phyloP scores from a whole-genome alignment of 1,139 yeast species.

The Geotrichum australiense region DNA sequence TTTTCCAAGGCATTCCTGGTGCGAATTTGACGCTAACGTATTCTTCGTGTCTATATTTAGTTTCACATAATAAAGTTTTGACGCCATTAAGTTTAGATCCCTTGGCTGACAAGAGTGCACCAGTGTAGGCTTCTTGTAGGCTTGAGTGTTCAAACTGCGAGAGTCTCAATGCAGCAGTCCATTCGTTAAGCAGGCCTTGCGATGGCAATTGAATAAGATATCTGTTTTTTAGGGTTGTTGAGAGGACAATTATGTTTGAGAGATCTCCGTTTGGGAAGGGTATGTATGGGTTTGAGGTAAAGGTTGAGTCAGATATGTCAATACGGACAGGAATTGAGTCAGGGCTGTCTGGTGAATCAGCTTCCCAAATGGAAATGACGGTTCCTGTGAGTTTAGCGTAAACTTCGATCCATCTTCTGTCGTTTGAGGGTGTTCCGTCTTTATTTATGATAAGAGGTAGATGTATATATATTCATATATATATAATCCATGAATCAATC shows the following conservation, averaged over 20 bases:
- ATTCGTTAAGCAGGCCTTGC: conserved; percentile 37
- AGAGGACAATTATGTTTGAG: conserved; percentile 73
- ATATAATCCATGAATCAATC: too few species aligned
- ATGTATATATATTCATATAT: too few species aligned
- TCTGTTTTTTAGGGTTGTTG: conserved; percentile 78
- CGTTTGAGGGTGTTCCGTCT: conserved; percentile 52
- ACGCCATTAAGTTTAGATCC: conserved; percentile 85
- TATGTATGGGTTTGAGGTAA: conserved; percentile 59
- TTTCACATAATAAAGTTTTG: conserved; percentile 73
- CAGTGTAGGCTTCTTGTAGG: conserved; percentile 92
- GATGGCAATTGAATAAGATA: conserved; percentile 35
- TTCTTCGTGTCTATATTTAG: conserved; percentile 81
- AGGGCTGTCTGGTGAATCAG: conserved; percentile 36
- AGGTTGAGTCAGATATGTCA: conserved; percentile 83
- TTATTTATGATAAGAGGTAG: conserved; percentile 1
- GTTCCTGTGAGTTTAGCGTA: conserved; percentile 88
- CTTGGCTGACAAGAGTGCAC: conserved; percentile 80
- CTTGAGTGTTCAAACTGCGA: conserved; percentile 72
- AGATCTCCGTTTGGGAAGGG: conserved; percentile 60
- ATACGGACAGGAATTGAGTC: conserved; percentile 67
- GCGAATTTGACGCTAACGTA: conserved; percentile 95
- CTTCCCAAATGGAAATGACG: conserved; percentile 50
- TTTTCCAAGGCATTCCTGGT: conserved; percentile 95
- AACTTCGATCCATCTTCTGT: conserved; percentile 84
- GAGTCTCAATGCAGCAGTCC: conserved; percentile 80